A percentile compares a stretch with the other conserved stretches of the same genome.
phyloP scores from a whole-genome alignment of 495 filamentous ascomycete genomes.

The Massariosphaeria phaeospora region DNA sequence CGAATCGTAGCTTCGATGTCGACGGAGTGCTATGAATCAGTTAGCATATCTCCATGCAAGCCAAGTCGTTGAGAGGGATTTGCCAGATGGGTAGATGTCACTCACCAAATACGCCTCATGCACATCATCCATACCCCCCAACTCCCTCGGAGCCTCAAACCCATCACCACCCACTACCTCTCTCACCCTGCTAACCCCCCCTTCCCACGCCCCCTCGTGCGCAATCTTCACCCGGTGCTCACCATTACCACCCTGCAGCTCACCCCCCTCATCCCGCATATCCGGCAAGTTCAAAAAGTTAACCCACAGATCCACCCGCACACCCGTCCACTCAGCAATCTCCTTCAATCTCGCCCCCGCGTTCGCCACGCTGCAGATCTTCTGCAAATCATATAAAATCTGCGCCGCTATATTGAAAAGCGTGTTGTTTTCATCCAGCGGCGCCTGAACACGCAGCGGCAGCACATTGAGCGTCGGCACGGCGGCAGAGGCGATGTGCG shows the following conservation, averaged over 20 bases:
- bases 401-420: conserved; percentile 42
- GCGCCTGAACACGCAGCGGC: conserved; percentile 43
- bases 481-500: conserved; percentile 37
- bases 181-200: not conserved
- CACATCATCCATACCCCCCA: conserved; percentile 28
- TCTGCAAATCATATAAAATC: conserved; percentile 46
- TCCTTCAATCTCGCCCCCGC: conserved; percentile 42
- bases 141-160: conserved; percentile 24
- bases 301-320: conserved; percentile 49
- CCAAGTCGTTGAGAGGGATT: not conserved
- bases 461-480: conserved; percentile 53
- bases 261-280: conserved; percentile 7
- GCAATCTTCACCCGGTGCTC: too few relatives aligned
- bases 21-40: conserved; percentile 45
- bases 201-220: too few relatives aligned
- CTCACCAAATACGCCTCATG: conserved; percentile 39
- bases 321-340: conserved; percentile 47
- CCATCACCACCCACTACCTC: not conserved
- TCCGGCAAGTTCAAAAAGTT: conserved; percentile 51
- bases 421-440: conserved; percentile 24
- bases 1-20: conserved; percentile 52
- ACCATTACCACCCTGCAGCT: too few relatives aligned
- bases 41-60: conserved; percentile 5
- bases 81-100: not conserved
- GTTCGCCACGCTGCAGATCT: conserved; percentile 43